phyloP scores from a whole-genome alignment of 2,329 filamentous ascomycete genomes.

The Hypoxylon sp. region DNA sequence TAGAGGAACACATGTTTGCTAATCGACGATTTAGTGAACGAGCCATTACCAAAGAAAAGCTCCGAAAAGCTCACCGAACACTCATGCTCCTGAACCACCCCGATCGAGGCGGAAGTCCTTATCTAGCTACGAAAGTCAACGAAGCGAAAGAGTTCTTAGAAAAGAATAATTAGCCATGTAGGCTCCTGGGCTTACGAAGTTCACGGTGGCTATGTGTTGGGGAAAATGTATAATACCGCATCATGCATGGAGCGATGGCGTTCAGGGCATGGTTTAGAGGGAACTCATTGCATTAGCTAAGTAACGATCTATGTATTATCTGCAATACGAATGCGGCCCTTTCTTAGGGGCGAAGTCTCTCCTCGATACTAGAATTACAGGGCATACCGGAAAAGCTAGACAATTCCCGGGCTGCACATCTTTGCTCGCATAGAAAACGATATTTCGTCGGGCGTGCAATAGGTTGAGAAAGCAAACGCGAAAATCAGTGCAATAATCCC shows the following conservation, averaged over 20 bases:
- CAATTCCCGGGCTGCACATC: no score
- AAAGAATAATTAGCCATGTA: conserved; percentile 61
- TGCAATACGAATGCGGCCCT: conserved; percentile 20
- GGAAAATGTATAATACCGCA: conserved; percentile 36
- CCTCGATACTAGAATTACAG: conserved; percentile 31
- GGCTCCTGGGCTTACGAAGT: no score
- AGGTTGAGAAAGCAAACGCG: no score
- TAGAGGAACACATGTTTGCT: conserved; percentile 8
- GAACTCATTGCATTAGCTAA: conserved; percentile 22
- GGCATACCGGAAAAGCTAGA: no score
- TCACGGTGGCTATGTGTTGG: neutral
- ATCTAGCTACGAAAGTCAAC: conserved; percentile 96
- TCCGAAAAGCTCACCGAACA: conserved; percentile 93
- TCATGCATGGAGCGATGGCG: conserved; percentile 44
- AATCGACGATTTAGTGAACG: conserved; percentile 70
- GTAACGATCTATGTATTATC: conserved; percentile 12
- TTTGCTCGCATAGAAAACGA: no score
- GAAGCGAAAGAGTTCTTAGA: conserved; percentile 97
- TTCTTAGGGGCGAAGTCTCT: conserved; percentile 29
- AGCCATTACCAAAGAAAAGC: conserved; percentile 86
- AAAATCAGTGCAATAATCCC: no score
- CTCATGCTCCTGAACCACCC: conserved; percentile 98
- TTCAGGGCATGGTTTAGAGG: conserved; percentile 36
- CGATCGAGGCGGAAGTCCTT: conserved; percentile 95
- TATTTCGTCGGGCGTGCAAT: no score